Conservation (phyloP, 129 eudicot genomes). For the Pseudognaphalium luteoalbum region DNA sequence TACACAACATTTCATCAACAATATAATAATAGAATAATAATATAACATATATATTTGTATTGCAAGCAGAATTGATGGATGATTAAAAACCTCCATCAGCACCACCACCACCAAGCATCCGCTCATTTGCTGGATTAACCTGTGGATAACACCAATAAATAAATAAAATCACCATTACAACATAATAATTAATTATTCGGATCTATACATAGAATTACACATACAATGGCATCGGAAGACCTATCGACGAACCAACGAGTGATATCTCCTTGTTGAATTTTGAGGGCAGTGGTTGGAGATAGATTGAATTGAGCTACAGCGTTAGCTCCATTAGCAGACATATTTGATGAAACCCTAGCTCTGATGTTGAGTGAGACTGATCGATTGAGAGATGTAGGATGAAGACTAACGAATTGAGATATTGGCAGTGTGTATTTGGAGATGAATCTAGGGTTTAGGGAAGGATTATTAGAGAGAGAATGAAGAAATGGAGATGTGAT, state of each 20-base stretch:
- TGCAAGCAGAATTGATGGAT: not conserved
- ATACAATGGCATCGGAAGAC: slow-evolving; percentile 84
- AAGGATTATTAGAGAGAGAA: slow-evolving; percentile 8
- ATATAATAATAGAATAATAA: too few relatives aligned
- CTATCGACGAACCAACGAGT: slow-evolving; percentile 84
- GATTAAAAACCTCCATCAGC: slow-evolving; percentile 82
- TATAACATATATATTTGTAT: not conserved
- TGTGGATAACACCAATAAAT: slow-evolving; percentile 23
- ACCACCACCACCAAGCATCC: slow-evolving; percentile 99
- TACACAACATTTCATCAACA: not conserved
- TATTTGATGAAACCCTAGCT: slow-evolving; percentile 40
- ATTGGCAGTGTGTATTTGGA: slow-evolving; percentile 4
- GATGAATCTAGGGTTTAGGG: slow-evolving; percentile 26
- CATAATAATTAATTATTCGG: not conserved
- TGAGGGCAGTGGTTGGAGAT: slow-evolving; percentile 49
- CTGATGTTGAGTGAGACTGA: slow-evolving; percentile 27
- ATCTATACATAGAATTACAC: not conserved
- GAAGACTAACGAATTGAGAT: slow-evolving; percentile 2
- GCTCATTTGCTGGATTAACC: slow-evolving; percentile 97
- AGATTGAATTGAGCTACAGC: slow-evolving; percentile 39
- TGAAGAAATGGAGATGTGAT: not conserved
- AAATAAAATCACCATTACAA: not conserved
- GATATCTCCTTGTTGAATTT: slow-evolving; percentile 83
- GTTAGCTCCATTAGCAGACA: slow-evolving; percentile 41
- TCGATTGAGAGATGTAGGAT: slow-evolving; percentile 1